Evolutionary conservation across 371 early-diverging fungal species (phyloP), one percentile per base, ranked within the genome.

Genomic region (Choanephora cucurbitarum): DNA sequence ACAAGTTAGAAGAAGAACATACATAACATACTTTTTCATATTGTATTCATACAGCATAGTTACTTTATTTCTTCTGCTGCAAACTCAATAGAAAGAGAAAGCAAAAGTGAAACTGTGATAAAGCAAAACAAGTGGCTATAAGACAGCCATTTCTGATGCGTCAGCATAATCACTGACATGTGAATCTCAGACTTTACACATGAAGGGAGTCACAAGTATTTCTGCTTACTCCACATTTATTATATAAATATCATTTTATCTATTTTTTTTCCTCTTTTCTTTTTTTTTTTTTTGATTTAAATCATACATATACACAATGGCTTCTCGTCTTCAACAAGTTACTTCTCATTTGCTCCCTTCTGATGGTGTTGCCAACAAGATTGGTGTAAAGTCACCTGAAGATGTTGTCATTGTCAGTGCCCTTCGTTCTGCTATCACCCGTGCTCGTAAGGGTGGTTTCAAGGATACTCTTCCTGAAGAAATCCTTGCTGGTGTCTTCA

Each of bases 391-490:
- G 82, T 84, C 80, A 33, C 89, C 89, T 40, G 91, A 92, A 45
- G 93, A 93, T 64, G 85, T 93, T 23, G 93, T 93, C 49, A 87
- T 93, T 54, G 91, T 93, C 57, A 72, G 85, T 63, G 93, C 93
- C 44, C 77, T 91, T 64, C 93, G 98, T 70, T 93, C 97, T 21
- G 90, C 98, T 39, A 83, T 98, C 53, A 88, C 91, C 53, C 89
- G 90, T 54, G 92, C 92, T 34, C 88, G 91, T 66, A 93, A 91
- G 79, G 98, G 98, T 67, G 90, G 83, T 37, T 95, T 98, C 82
- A 92, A 92, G 70, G 96, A 95, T 67, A 89, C 92, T 43, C 84
- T 89, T 60, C 92, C 94, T 49, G 79, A 57, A 44, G 93, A 91
- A 68, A 80, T 96, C 32, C 81, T 98, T 51, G 88, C 92, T 40